Base-by-base conservation (phyloP, 352 stramenopile species). In the Phytophthora tubulina region DNA sequence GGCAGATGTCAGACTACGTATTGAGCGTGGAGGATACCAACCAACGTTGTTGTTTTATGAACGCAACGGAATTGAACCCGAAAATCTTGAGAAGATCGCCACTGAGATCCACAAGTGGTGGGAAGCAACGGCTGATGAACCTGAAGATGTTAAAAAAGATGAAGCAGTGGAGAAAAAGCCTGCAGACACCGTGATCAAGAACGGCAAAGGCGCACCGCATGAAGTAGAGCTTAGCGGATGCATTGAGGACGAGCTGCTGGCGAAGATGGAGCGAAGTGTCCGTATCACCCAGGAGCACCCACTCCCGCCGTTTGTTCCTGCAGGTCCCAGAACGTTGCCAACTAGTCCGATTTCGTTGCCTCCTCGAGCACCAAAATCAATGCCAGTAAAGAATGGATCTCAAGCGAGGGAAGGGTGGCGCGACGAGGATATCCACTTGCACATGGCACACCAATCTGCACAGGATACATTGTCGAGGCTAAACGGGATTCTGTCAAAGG, bases 11-110 rank as follows among this genome's bases (percentile, higher is more conserved):
- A 81, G 85, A 13, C 74, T 78, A 7, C 85, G 86, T 15, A 75
- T 96, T n/a, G 89, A 94, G 36, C 84, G 87, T 10, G 89, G 89
- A 35, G 79, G 84, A 9, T 96, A 96, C 69, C 89, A 94, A 68
- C 89, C 89, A 17, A 96, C 89, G 15, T 67, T 96, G 42, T 63
- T 96, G 3, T 96, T 94, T 54, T 96, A 94, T 49, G 89, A 96
- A 42, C 86, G 86, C 60, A 91, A 88, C 21, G 80, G 77, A 8
- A 84, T 96, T 10, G 61, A 91, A 21, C 79, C 83, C 17, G 72
- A 82, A 14, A 75, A 85, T n/a, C 78, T 96, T 0, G 82, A 94
- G 53, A 75, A 84, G 14, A 84, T 91, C 10, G 87, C 86, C 3
- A 67, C 76, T 0, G 80, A 91, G 32, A 94, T 96, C 31, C 86